Conservation (phyloP, 495 filamentous ascomycete species). For the Parathielavia hyrcaniae region DNA sequence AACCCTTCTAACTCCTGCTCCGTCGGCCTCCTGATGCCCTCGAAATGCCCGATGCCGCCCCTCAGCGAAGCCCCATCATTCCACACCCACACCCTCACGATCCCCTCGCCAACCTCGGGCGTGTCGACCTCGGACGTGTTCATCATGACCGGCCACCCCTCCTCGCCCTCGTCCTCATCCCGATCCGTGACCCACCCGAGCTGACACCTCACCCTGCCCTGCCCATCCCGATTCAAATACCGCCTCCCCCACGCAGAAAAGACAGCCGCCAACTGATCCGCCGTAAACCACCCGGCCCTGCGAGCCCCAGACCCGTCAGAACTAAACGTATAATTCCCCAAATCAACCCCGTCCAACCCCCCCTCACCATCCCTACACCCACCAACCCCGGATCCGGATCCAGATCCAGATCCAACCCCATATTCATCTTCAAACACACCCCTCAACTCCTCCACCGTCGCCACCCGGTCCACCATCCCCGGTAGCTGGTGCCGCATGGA, state of each 20-base stretch:
- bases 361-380: not conserved
- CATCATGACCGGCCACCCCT: constrained; percentile 22
- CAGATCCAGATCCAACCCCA: no score
- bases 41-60: constrained; percentile 23
- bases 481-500: constrained; percentile 11
- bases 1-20: constrained; percentile 5
- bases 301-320: no score
- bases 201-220: constrained; percentile 13
- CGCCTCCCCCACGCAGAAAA: constrained; percentile 16
- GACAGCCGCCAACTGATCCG: constrained; percentile 18
- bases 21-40: constrained; percentile 18
- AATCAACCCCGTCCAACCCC: not conserved
- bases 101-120: constrained; percentile 15
- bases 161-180: constrained; percentile 1
- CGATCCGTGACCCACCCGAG: constrained; percentile 18
- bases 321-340: not conserved
- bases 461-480: not conserved
- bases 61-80: constrained; percentile 21
- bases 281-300: constrained; percentile 10
- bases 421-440: not conserved
- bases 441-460: constrained; percentile 14
- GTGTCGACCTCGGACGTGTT: constrained; percentile 18
- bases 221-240: not conserved
- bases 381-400: not conserved
- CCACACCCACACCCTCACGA: constrained; percentile 27